phyloP scores from a whole-genome alignment of 2,329 filamentous ascomycete species.

The Alternaria rosae region DNA sequence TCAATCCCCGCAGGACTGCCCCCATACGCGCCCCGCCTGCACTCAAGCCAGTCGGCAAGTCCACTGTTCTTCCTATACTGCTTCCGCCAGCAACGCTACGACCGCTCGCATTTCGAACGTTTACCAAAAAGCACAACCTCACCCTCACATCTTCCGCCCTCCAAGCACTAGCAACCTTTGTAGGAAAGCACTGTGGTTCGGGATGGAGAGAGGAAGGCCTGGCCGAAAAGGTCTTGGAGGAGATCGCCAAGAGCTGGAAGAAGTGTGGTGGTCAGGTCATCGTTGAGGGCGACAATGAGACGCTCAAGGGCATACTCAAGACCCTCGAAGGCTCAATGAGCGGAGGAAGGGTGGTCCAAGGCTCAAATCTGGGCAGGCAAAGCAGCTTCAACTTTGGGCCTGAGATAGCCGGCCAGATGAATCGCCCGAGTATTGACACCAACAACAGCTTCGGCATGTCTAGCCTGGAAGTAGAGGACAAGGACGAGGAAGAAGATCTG shows the following conservation, averaged over 20 bases:
- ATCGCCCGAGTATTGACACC: slow-evolving; percentile 59
- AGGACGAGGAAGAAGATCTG: slow-evolving; percentile 65
- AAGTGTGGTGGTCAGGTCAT: slow-evolving; percentile 87
- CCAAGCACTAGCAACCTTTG: slow-evolving; percentile 83
- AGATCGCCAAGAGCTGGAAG: slow-evolving; percentile 92
- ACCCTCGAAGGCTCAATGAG: slow-evolving; percentile 86
- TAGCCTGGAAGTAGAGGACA: slow-evolving; percentile 59
- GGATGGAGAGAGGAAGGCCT: slow-evolving; percentile 96
- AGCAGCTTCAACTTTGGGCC: slow-evolving; percentile 69
- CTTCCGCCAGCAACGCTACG: slow-evolving; percentile 86
- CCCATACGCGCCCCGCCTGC: slow-evolving; percentile 55
- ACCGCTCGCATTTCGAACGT: slow-evolving; percentile 90
- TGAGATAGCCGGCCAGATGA: slow-evolving; percentile 32
- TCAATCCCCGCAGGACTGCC: slow-evolving; percentile 62
- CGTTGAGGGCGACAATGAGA: slow-evolving; percentile 77
- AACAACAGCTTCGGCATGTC: slow-evolving; percentile 69
- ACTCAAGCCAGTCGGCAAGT: slow-evolving; percentile 60
- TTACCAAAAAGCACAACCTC: slow-evolving; percentile 96
- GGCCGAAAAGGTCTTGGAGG: slow-evolving; percentile 90
- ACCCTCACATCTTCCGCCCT: slow-evolving; percentile 89
- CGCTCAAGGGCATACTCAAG: slow-evolving; percentile 81
- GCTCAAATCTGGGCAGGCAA: slow-evolving; percentile 66
- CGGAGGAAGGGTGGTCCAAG: slow-evolving; percentile 73
- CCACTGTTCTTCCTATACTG: slow-evolving; percentile 82
- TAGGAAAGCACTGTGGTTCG: slow-evolving; percentile 91